Evolutionary conservation across 129 eudicot species (phyloP), one percentile per base, ranked within the genome.

Genomic region (Tanacetum coccineum): DNA sequence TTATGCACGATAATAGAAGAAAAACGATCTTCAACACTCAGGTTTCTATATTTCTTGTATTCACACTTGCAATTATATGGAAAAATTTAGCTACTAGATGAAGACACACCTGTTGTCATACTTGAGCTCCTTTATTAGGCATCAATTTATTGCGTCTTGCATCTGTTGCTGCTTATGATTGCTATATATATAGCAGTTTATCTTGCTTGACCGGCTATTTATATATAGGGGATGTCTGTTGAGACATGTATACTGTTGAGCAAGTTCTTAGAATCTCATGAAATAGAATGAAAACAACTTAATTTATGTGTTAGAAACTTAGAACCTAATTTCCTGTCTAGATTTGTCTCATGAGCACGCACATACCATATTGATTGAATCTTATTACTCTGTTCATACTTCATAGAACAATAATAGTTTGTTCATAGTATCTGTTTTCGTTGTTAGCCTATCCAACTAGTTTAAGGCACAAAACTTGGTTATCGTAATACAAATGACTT

Each of bases 1-100:
- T 71, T 87, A 28, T 87, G 84, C 94, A 91, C 75, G 78, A 78
- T 88, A 74, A 78, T 83, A 46, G 96, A 91, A 87, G 96, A 91
- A 70, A 91, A 87, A 65, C 78, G 84, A 70, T 79, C 96, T 42
- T 84, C 97, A 68, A 76, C 70, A 69, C 88, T 91, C 70, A 91
- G 97, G 97, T 91, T 51, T 22, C 25, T 62, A 67, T 59, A 47
- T 22, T 66, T 46, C 13, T 36, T 30, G 7, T 69, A 7, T 10
- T 21, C 4, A 62, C 49, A 67, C 46, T 49, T 49, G 1, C 48
- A 49, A 66, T n/a, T 49, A 15, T 25, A 25, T 26, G 47, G 59
- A 15, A 18, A 32, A 6, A 36, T 36, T 1, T 6, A 36, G 42
- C 42, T 36, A 36, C 10, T 0, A 7, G 42, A 36, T 36, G 42